Percentiles rank a stretch among this genome's conserved stretches.
Conservation (phyloP, 2,329 filamentous ascomycete genomes). For the Pseudonectria buxi region DNA sequence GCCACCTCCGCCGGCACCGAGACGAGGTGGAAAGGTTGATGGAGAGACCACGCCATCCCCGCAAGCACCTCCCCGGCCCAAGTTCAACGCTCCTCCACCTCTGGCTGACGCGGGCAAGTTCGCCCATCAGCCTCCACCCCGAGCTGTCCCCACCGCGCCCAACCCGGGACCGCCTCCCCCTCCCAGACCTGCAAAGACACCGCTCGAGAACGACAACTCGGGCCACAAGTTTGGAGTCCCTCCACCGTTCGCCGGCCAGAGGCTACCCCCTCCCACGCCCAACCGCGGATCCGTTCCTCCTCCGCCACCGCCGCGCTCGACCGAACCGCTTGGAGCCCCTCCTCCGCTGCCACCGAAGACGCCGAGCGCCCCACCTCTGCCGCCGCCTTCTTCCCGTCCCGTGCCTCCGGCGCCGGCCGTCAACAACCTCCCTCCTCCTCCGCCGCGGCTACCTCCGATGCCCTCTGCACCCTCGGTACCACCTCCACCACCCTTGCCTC, state of each 20-base stretch:
- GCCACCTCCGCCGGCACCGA: constrained; percentile 40
- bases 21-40: constrained; percentile 51
- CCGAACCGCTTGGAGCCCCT: constrained; percentile 23
- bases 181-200: constrained; percentile 56
- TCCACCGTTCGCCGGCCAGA: constrained; percentile 67
- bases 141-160: constrained; percentile 21
- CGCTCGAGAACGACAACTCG: constrained; percentile 54
- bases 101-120: constrained; percentile 86
- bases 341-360: constrained; percentile 44
- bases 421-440: constrained; percentile 32
- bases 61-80: constrained; percentile 49
- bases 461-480: constrained; percentile 34
- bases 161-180: constrained; percentile 29
- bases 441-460: constrained; percentile 42
- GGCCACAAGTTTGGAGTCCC: constrained; percentile 65
- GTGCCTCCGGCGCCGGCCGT: constrained; percentile 46
- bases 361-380: constrained; percentile 41
- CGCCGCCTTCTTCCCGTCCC: constrained; percentile 45
- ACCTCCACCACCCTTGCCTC: constrained; percentile 29
- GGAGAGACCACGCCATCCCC: constrained; percentile 63
- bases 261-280: constrained; percentile 68
- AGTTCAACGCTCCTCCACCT: constrained; percentile 80
- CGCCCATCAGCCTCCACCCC: constrained; percentile 46
- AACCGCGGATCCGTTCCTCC: constrained; percentile 66
- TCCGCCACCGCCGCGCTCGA: constrained; percentile 51